Conservation (phyloP, 495 filamentous ascomycete genomes). For the Daldinia vernicosa region DNA sequence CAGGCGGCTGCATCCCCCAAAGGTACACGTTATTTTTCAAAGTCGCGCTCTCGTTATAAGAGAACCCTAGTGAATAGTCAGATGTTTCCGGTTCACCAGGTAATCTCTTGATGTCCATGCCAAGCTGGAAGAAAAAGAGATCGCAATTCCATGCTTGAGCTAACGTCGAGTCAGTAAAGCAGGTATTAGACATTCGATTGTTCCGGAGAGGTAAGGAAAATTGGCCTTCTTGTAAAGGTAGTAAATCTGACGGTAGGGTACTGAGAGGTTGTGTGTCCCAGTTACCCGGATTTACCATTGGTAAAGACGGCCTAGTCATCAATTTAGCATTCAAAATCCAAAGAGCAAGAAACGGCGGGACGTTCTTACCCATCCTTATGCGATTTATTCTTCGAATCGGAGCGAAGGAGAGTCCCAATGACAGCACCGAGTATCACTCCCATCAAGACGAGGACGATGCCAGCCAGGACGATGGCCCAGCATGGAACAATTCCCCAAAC, state of each 20-base stretch:
- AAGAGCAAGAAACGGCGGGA: neutral
- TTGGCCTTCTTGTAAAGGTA: conserved; percentile 69
- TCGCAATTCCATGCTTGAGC: conserved; percentile 75
- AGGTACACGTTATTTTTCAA: conserved; percentile 54
- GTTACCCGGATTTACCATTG: conserved; percentile 48
- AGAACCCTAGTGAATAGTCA: conserved; percentile 49
- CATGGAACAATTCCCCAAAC: conserved; percentile 72
- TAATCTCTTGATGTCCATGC: conserved; percentile 44
- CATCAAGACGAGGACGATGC: conserved; percentile 64
- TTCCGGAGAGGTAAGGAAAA: conserved; percentile 67
- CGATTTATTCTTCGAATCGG: conserved; percentile 41
- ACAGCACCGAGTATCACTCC: conserved; percentile 70
- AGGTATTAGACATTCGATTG: conserved; percentile 68
- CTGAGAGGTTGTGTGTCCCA: conserved; percentile 72
- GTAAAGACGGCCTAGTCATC: conserved; percentile 20
- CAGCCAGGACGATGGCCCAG: conserved; percentile 70
- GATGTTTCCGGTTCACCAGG: conserved; percentile 23
- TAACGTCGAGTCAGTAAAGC: conserved; percentile 69
- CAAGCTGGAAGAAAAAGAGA: conserved; percentile 48
- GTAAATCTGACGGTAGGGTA: conserved; percentile 65
- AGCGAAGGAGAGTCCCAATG: conserved; percentile 49
- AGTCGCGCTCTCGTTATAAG: conserved; percentile 48
- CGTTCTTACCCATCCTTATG: conserved; percentile 35
- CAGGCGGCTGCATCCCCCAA: conserved; percentile 80
- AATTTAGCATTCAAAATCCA: conserved; percentile 25